Evolutionary conservation across 2,329 filamentous ascomycete species (phyloP).

Genomic region (Gaeumannomyces sp.): DNA sequence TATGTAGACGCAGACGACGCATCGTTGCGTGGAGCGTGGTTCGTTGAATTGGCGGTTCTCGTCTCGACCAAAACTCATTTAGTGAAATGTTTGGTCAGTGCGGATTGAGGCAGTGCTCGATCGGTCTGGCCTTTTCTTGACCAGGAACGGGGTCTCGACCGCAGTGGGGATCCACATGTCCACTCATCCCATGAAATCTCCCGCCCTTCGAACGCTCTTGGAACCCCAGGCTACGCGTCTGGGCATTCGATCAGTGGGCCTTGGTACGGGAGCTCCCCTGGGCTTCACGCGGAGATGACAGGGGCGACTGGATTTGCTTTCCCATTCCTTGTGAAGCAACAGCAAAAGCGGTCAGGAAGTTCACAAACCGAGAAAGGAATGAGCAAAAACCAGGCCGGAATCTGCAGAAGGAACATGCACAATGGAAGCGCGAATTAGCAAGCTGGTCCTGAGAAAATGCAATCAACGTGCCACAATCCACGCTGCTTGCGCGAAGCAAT

Average conservation of each 20-base stretch:
- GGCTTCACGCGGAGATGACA: neutral
- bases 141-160: neutral
- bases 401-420: no score
- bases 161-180: neutral
- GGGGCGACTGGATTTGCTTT: neutral
- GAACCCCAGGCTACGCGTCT: neutral
- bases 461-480: neutral
- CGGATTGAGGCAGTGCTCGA: neutral
- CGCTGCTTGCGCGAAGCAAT: neutral
- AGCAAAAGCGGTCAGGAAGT: neutral
- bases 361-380: no score
- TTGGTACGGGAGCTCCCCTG: neutral
- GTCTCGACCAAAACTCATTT: neutral
- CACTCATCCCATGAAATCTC: neutral
- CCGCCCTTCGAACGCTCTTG: no score
- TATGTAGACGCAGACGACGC: neutral
- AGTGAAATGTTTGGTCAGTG: neutral
- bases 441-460: neutral
- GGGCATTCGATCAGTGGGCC: neutral
- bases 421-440: no score
- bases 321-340: neutral
- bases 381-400: no score
- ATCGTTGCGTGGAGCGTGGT: neutral
- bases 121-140: neutral
- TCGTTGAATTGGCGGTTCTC: neutral